These are phyloP conservation scores for Akanthomyces uredinophilus DNA, from an alignment of 2,329 filamentous ascomycete genomes.

Conservation along the genomic window DNA sequence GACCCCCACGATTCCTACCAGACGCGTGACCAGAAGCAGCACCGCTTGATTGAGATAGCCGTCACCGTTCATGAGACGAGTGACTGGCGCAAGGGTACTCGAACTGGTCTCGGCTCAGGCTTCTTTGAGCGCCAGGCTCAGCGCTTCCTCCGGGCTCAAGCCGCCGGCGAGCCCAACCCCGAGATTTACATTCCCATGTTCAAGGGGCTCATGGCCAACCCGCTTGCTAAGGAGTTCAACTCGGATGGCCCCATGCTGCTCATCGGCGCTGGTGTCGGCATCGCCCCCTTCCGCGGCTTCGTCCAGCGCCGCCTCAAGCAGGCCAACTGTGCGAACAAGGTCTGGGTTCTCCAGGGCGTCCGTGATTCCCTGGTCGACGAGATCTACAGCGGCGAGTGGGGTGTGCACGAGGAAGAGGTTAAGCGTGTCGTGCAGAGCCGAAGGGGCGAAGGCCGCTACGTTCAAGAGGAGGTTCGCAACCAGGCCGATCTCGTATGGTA, in stretches of 20 bases:
- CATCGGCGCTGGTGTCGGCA: constrained; percentile 92
- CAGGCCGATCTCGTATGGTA: constrained; percentile 98
- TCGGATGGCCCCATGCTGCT: constrained; percentile 95
- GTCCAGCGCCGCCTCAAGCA: constrained; percentile 91
- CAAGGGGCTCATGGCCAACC: constrained; percentile 96
- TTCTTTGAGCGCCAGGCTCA: constrained; percentile 85
- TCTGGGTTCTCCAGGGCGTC: constrained; percentile 92
- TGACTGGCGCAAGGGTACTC: constrained; percentile 67
- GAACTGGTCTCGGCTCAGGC: constrained; percentile 85
- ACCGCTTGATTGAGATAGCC: constrained; percentile 89
- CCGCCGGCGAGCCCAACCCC: constrained; percentile 48
- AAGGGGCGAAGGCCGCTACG: constrained; percentile 77
- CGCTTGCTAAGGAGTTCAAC: constrained; percentile 84
- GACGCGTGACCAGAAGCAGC: constrained; percentile 62
- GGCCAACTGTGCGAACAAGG: constrained; percentile 95
- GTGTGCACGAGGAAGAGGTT: constrained; percentile 82
- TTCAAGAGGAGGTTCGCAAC: constrained; percentile 87
- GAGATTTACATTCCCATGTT: constrained; percentile 91
- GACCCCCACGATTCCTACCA: constrained; percentile 77
- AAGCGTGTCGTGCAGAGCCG: constrained; percentile 77
- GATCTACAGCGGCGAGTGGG: constrained; percentile 94
- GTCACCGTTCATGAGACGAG: constrained; percentile 86
- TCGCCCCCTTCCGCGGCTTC: constrained; percentile 96
- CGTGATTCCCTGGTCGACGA: constrained; percentile 94
- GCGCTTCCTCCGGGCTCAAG: constrained; percentile 63